Percentiles rank a stretch among this genome's conserved stretches.
Conservation (phyloP, 306 rosid genomes). For the Lotus japonicus region DNA sequence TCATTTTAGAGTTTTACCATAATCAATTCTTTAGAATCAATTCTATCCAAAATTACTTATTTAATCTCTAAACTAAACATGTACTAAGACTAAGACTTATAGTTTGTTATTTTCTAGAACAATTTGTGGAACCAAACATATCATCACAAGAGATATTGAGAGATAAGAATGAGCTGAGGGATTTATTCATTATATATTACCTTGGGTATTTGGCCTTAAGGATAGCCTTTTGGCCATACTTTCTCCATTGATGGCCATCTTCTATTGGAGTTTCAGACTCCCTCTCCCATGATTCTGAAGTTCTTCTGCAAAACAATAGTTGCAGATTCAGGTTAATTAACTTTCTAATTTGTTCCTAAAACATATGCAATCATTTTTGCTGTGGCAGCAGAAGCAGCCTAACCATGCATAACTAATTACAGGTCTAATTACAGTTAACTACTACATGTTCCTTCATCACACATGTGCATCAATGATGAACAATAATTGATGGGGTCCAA, state of each 20-base stretch:
- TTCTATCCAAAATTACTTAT: too few relatives aligned
- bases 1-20: too few relatives aligned
- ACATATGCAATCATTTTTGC: neutral
- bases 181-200: slow-evolving; percentile 12
- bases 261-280: slow-evolving; percentile 28
- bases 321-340: neutral
- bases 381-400: neutral
- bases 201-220: slow-evolving; percentile 36
- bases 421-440: neutral
- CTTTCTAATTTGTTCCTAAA: neutral
- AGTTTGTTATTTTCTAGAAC: too few relatives aligned
- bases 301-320: slow-evolving; percentile 37
- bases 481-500: slow-evolving; percentile 35
- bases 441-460: neutral
- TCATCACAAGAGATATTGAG: neutral
- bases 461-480: neutral
- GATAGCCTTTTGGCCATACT: slow-evolving; percentile 66
- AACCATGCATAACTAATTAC: too few relatives aligned
- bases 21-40: too few relatives aligned
- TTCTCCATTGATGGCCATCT: slow-evolving; percentile 77
- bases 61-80: too few relatives aligned
- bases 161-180: neutral
- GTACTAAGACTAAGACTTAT: too few relatives aligned
- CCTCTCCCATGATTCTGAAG: slow-evolving; percentile 29
- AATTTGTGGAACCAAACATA: too few relatives aligned